These are phyloP conservation scores for Mycena haematopus DNA, from an alignment of 768 basidiomycete species.

Conservation along the genomic window DNA sequence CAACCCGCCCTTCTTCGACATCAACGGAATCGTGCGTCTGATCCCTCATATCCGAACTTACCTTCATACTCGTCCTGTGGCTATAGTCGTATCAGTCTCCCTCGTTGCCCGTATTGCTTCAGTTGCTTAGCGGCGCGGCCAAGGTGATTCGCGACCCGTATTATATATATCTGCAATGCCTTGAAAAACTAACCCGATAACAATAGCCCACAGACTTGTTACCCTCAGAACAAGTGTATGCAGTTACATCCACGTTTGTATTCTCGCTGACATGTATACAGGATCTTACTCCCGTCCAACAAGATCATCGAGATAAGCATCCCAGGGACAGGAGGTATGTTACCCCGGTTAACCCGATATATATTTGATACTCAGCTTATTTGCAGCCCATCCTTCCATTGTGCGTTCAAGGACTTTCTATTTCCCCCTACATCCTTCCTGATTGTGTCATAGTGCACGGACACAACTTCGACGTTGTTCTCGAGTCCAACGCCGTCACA, in stretches of 20 bases:
- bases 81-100: conserved; percentile 39
- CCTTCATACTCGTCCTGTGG: no score
- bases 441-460: conserved; percentile 30
- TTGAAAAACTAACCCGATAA: not conserved
- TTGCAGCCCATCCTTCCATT: conserved; percentile 17
- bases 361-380: not conserved
- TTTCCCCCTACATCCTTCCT: conserved; percentile 21
- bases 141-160: conserved; percentile 33
- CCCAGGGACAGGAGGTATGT: conserved; percentile 14
- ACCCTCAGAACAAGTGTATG: conserved; percentile 17
- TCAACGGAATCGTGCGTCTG: conserved; percentile 28
- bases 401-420: conserved; percentile 14
- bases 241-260: not conserved
- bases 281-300: conserved; percentile 15
- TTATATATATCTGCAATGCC: conserved; percentile 35
- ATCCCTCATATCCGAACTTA: not conserved
- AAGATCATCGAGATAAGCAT: conserved; percentile 20
- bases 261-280: not conserved
- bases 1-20: conserved; percentile 26
- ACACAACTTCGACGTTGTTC: conserved; percentile 21
- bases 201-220: conserved; percentile 15
- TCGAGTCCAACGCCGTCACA: not conserved
- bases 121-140: conserved; percentile 51
- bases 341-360: not conserved
- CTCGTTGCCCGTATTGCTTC: conserved; percentile 51